Percentiles rank a stretch among this genome's conserved stretches.
These are phyloP conservation scores for Clonostachys rhizophaga DNA, from an alignment of 2,329 filamentous ascomycete species.

Conservation along the genomic window DNA sequence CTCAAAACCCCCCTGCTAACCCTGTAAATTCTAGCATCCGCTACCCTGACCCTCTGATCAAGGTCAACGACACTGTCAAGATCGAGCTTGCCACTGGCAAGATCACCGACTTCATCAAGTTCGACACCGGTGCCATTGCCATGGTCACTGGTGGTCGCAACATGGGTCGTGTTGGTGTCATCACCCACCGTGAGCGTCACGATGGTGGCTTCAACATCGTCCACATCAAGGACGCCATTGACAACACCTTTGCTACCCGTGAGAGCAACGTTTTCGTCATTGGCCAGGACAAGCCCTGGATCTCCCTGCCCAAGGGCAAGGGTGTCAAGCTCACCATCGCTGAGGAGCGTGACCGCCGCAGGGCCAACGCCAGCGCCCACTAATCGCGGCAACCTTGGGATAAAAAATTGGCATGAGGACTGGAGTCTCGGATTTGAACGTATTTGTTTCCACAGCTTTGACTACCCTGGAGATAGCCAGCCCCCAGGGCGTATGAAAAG, in stretches of 20 bases:
- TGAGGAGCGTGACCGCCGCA: slow-evolving; percentile 97
- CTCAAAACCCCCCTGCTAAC: slow-evolving; percentile 31
- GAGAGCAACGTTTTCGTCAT: slow-evolving; percentile 99
- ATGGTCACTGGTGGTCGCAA: slow-evolving; percentile 99
- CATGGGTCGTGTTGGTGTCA: slow-evolving; percentile 99
- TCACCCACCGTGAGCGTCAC: slow-evolving; percentile 99
- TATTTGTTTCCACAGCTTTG: slow-evolving; percentile 4
- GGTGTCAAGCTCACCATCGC: slow-evolving; percentile 99
- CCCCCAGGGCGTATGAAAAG: slow-evolving; percentile 2
- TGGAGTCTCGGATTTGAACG: slow-evolving; percentile 8
- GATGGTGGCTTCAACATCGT: slow-evolving; percentile 99
- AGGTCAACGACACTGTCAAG: slow-evolving; percentile 99
- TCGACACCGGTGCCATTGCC: slow-evolving; percentile 96
- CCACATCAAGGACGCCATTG: slow-evolving; percentile 99
- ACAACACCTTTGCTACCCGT: slow-evolving; percentile 99
- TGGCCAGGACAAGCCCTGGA: slow-evolving; percentile 97
- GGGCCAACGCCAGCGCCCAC: slow-evolving; percentile 56
- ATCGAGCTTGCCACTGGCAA: slow-evolving; percentile 95
- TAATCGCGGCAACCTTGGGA: slow-evolving; percentile 23
- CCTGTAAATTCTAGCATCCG: slow-evolving; percentile 68
- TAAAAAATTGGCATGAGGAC: slow-evolving; percentile 6
- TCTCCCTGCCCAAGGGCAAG: slow-evolving; percentile 99
- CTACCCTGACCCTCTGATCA: slow-evolving; percentile 97
- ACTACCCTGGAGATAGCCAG: slow-evolving; percentile 5
- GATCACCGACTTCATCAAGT: slow-evolving; percentile 97